Base-by-base conservation (phyloP, 129 eudicot genomes). In the Solidago caesia region DNA sequence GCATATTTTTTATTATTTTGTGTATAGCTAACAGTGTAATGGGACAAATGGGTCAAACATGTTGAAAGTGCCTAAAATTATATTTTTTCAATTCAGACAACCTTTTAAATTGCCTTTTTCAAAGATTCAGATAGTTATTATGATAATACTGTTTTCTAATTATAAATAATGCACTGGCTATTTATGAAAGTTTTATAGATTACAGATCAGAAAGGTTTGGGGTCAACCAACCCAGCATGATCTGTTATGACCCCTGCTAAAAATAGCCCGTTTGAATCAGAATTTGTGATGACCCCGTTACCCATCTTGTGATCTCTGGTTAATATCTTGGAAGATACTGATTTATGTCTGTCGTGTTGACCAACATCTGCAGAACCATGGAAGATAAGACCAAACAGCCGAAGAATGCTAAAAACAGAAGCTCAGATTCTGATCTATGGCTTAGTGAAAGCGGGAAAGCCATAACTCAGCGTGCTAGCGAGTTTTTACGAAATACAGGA, bases 361-460 rank as follows among this genome's bases (percentile, higher is more conserved):
- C 73, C 52, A 26, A 63, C 13, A 65, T 25, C 51, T 81, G 76
- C 89, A 94, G 97, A 80, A 83, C 88, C 13, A 68, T 75, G 73
- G 97, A 84, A 57, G 91, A 82, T 62, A 91, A 88, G 77, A 72
- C 73, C n/a, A 74, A 74, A 67, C 72, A 55, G 21, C 56, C 41
- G 14, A 72, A 74, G 66, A 72, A 74, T 71, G 80, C 86, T 60
- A 88, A 72, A 78, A 86, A 70, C 73, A 91, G 77, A 83, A 67
- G 80, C 47, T 74, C 85, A 59, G 92, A 85, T 62, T 66, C 89
- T 58, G 96, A 91, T 26, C 84, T 91, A 69, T 88, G 96, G 99
- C 87, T 82, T 53, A 84, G 89, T 73, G 99, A 91, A 84, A 92
- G 97, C 75, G 84, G 96, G 84, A 91, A 95, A 83, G 97, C 91